These are phyloP conservation scores for Coemansia sp. DNA, from an alignment of 192 early-diverging fungal genomes.

Conservation along the genomic window DNA sequence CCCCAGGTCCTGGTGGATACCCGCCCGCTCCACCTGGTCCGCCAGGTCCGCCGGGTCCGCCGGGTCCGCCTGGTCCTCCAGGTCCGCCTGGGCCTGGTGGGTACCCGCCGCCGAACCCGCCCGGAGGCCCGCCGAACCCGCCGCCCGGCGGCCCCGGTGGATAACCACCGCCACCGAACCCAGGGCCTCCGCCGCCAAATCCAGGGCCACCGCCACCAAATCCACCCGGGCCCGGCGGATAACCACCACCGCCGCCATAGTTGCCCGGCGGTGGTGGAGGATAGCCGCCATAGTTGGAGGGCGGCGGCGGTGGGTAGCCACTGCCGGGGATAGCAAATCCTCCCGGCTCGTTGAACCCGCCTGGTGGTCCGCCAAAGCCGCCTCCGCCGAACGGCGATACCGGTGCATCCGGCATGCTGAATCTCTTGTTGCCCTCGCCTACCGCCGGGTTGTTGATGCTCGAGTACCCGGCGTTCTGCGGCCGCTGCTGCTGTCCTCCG, in stretches of 20 bases:
- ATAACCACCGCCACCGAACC: neutral
- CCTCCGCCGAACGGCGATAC: neutral
- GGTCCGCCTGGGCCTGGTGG: neutral
- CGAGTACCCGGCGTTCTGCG: constrained; percentile 6
- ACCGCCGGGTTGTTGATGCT: constrained; percentile 28
- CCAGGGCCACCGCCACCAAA: neutral
- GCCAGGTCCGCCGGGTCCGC: constrained; percentile 11
- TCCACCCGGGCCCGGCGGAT: neutral
- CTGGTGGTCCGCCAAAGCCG: neutral
- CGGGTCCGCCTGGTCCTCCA: constrained; percentile 8
- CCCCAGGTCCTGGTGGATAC: constrained; percentile 6
- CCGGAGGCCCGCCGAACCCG: neutral
- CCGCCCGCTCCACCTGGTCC: constrained; percentile 5
- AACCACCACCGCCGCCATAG: neutral
- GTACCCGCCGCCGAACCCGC: constrained; percentile 2
- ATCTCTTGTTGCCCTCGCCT: constrained; percentile 11
- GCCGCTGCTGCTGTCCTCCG: no score
- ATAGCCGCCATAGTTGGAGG: neutral
- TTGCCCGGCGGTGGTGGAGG: neutral
- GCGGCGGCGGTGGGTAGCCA: neutral
- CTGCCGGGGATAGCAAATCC: neutral
- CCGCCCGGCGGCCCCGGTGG: neutral
- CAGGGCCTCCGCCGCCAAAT: neutral
- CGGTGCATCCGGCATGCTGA: constrained; percentile 25
- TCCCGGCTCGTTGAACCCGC: neutral